Percentiles rank a stretch among this genome's conserved stretches.
phyloP scores from a whole-genome alignment of 805 yeast genomes.

The Phaffomyces antillensis region DNA sequence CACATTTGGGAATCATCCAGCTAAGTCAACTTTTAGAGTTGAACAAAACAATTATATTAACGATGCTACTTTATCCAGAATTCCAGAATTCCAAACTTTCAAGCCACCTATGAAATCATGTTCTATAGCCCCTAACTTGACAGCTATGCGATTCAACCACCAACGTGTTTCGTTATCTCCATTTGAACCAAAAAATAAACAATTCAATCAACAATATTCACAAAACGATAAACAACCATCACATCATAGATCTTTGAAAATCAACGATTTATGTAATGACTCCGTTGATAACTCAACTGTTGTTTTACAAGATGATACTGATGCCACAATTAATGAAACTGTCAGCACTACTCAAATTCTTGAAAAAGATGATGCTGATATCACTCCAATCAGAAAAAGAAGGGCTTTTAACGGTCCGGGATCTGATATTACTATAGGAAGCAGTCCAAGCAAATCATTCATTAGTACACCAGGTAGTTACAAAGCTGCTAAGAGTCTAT shows the following conservation, averaged over 20 bases:
- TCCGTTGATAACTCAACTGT: conserved; percentile 1
- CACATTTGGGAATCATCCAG: conserved; percentile 9
- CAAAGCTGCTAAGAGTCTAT: conserved; percentile 39
- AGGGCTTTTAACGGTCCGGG: neutral
- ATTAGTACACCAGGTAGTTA: conserved; percentile 40
- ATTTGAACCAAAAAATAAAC: too few species aligned
- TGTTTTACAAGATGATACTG: neutral
- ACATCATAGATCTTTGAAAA: conserved; percentile 9
- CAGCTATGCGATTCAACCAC: neutral
- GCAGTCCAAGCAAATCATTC: conserved; percentile 8
- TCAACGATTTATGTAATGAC: conserved; percentile 12
- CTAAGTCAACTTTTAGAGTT: neutral
- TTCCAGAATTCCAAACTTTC: conserved; percentile 4
- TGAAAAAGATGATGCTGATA: conserved; percentile 16
- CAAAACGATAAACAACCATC: neutral
- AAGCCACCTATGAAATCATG: neutral
- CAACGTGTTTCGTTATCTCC: too few species aligned
- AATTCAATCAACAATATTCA: too few species aligned
- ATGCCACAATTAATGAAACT: conserved; percentile 4
- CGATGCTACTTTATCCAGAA: neutral
- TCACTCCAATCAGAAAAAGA: conserved; percentile 5
- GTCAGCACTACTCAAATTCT: conserved; percentile 18
- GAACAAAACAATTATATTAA: neutral
- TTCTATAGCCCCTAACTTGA: neutral
- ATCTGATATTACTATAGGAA: conserved; percentile 1